Evolutionary conservation across 805 yeast species (phyloP).

Genomic region (Candida alai): DNA sequence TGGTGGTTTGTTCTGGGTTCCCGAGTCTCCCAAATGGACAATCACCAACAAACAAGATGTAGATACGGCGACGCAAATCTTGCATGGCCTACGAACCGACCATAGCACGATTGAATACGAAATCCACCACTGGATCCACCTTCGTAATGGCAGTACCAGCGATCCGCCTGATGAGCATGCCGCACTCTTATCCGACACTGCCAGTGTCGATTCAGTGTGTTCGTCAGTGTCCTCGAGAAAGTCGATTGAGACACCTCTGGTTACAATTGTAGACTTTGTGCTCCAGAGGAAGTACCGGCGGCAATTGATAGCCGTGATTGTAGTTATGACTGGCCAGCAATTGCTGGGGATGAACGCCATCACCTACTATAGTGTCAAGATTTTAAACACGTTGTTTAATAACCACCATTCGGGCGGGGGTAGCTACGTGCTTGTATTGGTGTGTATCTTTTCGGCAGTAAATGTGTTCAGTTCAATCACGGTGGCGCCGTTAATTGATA

Average conservation of each 20-base stretch:
- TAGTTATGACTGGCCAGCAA: conserved; percentile 38
- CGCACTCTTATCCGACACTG: conserved; percentile 1
- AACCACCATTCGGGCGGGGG: conserved; percentile 6
- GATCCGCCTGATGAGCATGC: conserved; percentile 7
- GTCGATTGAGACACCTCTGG: conserved; percentile 27
- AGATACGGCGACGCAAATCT: conserved; percentile 23
- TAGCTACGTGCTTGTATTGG: conserved; percentile 52
- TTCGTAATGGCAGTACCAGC: conserved; percentile 7
- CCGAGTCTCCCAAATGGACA: conserved; percentile 43
- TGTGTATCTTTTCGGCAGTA: conserved; percentile 66
- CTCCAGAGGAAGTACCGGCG: conserved; percentile 15
- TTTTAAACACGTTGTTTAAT: conserved; percentile 37
- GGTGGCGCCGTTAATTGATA: conserved; percentile 70
- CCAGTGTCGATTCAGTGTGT: neutral
- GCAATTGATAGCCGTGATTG: conserved; percentile 26
- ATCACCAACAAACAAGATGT: conserved; percentile 28
- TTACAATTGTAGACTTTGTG: conserved; percentile 20
- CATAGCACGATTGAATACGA: conserved; percentile 27
- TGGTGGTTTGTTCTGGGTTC: conserved; percentile 27
- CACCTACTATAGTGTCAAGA: conserved; percentile 80
- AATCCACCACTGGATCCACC: conserved; percentile 34
- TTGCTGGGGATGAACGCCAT: conserved; percentile 83
- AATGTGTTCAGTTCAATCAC: conserved; percentile 68
- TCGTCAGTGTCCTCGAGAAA: conserved; percentile 16
- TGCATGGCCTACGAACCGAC: conserved; percentile 28